Percentiles rank a stretch among this genome's conserved stretches.
Evolutionary conservation across 1,284 basidiomycete genomes (phyloP).

Genomic region (Coriolopsis trogii): DNA sequence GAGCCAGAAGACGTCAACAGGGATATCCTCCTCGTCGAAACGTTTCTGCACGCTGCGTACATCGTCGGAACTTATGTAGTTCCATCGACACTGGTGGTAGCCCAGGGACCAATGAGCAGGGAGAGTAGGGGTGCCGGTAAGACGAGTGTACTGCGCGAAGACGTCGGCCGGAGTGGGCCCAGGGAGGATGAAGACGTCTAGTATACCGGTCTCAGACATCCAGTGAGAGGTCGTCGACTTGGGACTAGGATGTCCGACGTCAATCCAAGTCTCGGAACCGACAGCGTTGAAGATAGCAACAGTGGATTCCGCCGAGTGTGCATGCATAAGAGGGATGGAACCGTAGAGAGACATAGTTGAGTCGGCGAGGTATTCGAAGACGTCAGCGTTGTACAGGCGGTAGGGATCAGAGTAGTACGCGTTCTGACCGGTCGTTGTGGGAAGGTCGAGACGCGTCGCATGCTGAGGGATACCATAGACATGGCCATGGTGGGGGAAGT

Average conservation of each 20-base stretch:
- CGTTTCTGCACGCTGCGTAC: constrained; percentile 84
- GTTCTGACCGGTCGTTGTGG: constrained; percentile 76
- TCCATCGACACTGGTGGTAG: constrained; percentile 99
- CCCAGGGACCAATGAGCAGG: constrained; percentile 92
- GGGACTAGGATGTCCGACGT: constrained; percentile 70
- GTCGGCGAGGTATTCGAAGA: constrained; percentile 95
- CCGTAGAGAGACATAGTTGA: constrained; percentile 93
- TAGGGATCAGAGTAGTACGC: constrained; percentile 89
- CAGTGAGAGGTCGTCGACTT: constrained; percentile 88
- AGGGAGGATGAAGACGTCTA: constrained; percentile 93
- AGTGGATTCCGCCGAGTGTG: constrained; percentile 83
- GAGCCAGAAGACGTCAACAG: constrained; percentile 97
- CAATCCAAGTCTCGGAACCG: constrained; percentile 95
- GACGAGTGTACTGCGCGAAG: constrained; percentile 82
- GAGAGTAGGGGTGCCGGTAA: constrained; percentile 87
- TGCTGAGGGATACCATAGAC: constrained; percentile 98
- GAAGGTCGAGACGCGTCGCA: constrained; percentile 88
- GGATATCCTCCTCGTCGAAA: constrained; percentile 94
- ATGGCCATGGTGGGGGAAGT: constrained; percentile 88
- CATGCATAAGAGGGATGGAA: constrained; percentile 91
- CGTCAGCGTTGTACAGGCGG: constrained; percentile 94
- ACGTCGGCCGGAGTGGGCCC: constrained; percentile 83
- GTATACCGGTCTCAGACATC: constrained; percentile 95
- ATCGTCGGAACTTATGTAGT: constrained; percentile 92
- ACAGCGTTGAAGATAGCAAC: constrained; percentile 93